Base-by-base conservation (phyloP, 805 yeast species). In the Cyberlindnera nakhonratchasimensis region DNA sequence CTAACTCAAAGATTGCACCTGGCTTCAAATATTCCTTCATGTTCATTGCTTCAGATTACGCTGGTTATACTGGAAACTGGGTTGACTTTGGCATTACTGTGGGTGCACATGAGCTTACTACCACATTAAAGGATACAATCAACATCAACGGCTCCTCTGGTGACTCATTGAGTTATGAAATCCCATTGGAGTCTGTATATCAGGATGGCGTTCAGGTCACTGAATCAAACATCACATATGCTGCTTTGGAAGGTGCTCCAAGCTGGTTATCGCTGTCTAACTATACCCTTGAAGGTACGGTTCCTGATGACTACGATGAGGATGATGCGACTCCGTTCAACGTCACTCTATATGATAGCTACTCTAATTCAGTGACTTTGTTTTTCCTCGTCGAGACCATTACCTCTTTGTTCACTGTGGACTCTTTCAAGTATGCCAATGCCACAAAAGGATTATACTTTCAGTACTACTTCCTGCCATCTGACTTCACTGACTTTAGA, bases 1-100 rank as follows among this genome's bases (percentile, higher is more conserved):
- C 86, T 24, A 83, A 86, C 52, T 86, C 96, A 2, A 72, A 75
- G 14, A 83, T 88, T 52, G 99, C 99, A 1, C 98, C 97, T 10
- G 86, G 95, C 30, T 70, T 77, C 50, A 66, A 70, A 31, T 93
- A 78, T 60, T 73, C 76, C 14, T 79, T 91, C 51, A 71, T 79
- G 33, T 73, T 90, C 52, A 79, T 89, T 43, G 96, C 90, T 1
- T 70, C 95, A 2, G 96, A 89, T 55, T 77, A 79, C 55, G 63
- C 64, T 20, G 96, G 95, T 2, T 89, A 61, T 58, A 67, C 93
- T 1, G 89, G 86, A 14, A 81, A 80, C 4, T 79, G 72, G 50
- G 81, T 85, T 3, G 65, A 74, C 23, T 93, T 93, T 66, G 71
- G 77, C 46, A 67, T 93, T 28, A 67, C 83, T 20, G 83, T 91